A percentile compares a stretch with the other conserved stretches of the same genome.
Conservation (phyloP, 768 basidiomycete species). For the Chalciporus pseudorubinellus region DNA sequence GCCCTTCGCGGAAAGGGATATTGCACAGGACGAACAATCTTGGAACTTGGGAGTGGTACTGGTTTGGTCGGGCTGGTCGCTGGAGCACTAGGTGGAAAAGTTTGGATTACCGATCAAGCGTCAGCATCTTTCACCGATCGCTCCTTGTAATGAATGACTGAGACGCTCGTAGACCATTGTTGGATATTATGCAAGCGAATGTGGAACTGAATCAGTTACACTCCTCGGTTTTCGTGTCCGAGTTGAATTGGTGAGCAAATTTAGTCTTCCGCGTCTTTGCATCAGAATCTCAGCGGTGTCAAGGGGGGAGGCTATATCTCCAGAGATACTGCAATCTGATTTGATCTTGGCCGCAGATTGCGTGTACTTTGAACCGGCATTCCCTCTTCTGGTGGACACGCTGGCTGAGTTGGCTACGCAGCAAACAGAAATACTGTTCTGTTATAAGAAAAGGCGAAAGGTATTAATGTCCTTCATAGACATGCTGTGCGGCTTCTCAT, state of each 20-base stretch:
- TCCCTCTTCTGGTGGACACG: slow-evolving; percentile 82
- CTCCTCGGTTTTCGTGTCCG: slow-evolving; percentile 52
- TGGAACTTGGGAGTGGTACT: slow-evolving; percentile 91
- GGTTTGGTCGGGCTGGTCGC: slow-evolving; percentile 89
- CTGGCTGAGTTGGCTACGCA: slow-evolving; percentile 59
- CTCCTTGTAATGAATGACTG: slow-evolving; percentile 7
- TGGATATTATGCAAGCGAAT: slow-evolving; percentile 78
- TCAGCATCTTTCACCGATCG: slow-evolving; percentile 39
- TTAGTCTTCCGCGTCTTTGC: background rate
- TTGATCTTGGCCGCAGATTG: slow-evolving; percentile 90
- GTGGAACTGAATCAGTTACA: slow-evolving; percentile 61
- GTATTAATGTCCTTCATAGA: slow-evolving; percentile 36
- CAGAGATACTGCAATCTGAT: slow-evolving; percentile 49
- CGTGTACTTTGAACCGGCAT: slow-evolving; percentile 93
- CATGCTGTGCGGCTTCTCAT: slow-evolving; percentile 1
- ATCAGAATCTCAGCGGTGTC: slow-evolving; percentile 28
- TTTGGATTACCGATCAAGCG: slow-evolving; percentile 90
- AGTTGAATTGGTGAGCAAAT: slow-evolving; percentile 75
- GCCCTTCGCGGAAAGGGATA: slow-evolving; percentile 49
- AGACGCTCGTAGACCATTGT: slow-evolving; percentile 54
- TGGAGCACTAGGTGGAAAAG: slow-evolving; percentile 61
- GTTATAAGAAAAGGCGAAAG: slow-evolving; percentile 93
- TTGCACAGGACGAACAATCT: slow-evolving; percentile 53
- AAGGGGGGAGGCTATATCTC: slow-evolving; percentile 62
- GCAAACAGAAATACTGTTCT: slow-evolving; percentile 75